Conservation (phyloP, 805 yeast species). For the Candida ascalaphidarum region DNA sequence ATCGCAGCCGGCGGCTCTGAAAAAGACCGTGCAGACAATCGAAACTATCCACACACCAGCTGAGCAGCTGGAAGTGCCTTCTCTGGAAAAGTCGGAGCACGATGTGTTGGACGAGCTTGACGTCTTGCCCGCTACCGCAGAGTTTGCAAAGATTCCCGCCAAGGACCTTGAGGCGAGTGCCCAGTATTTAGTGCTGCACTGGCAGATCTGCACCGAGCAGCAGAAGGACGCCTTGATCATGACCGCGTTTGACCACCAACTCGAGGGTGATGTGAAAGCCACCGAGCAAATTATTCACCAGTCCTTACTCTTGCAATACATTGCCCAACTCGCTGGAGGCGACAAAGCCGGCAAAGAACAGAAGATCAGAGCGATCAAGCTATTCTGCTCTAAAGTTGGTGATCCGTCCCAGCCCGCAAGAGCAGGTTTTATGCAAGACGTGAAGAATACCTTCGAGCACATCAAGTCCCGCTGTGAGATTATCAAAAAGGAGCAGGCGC, state of each 20-base stretch:
- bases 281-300: slow-evolving; percentile 72
- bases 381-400: slow-evolving; percentile 60
- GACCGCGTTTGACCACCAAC: slow-evolving; percentile 82
- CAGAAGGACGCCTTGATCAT: slow-evolving; percentile 90
- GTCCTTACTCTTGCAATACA: slow-evolving; percentile 70
- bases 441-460: slow-evolving; percentile 65
- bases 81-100: slow-evolving; percentile 5
- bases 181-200: slow-evolving; percentile 46
- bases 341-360: slow-evolving; percentile 19
- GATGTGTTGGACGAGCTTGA: slow-evolving; percentile 40
- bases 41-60: slow-evolving; percentile 22
- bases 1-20: slow-evolving; percentile 1
- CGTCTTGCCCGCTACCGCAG: slow-evolving; percentile 54
- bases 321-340: slow-evolving; percentile 39
- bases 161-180: slow-evolving; percentile 43
- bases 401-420: slow-evolving; percentile 51
- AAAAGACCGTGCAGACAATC: slow-evolving; percentile 13
- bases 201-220: slow-evolving; percentile 64
- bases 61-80: not conserved
- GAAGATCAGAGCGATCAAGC: slow-evolving; percentile 39
- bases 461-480: slow-evolving; percentile 68
- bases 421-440: slow-evolving; percentile 64
- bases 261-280: slow-evolving; percentile 44
- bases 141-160: slow-evolving; percentile 51
- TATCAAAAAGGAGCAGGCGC: slow-evolving; percentile 43